phyloP scores from a whole-genome alignment of 176 grass and related monocot species.

The Panicum miliaceum region DNA sequence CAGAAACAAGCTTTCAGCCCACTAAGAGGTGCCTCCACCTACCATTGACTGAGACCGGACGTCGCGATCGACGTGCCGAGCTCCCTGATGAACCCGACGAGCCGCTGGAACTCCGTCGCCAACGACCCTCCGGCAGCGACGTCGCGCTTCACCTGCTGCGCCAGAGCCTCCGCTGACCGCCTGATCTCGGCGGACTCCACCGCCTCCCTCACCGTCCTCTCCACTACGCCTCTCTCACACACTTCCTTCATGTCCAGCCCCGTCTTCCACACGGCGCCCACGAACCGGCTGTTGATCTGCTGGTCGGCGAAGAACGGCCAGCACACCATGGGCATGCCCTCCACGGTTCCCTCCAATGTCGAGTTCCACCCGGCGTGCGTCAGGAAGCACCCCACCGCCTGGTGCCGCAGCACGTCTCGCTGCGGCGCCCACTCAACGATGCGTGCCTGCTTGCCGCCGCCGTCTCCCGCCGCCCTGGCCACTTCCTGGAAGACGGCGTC shows the following conservation, averaged over 20 bases:
- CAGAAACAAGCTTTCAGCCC: not conserved
- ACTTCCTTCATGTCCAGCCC: slow-evolving; percentile 61
- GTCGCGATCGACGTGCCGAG: slow-evolving; percentile 9
- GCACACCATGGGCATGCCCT: slow-evolving; percentile 46
- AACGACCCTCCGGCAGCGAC: slow-evolving; percentile 43
- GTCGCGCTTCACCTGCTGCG: slow-evolving; percentile 29
- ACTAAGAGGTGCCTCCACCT: not conserved
- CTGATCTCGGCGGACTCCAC: slow-evolving; percentile 9
- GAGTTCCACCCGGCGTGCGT: slow-evolving; percentile 88
- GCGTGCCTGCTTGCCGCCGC: not conserved
- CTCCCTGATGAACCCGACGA: slow-evolving; percentile 47
- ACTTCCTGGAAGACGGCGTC: not conserved
- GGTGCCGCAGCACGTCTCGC: slow-evolving; percentile 63
- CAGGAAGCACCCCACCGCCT: slow-evolving; percentile 65
- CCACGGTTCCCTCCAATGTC: slow-evolving; percentile 44
- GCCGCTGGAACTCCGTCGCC: slow-evolving; percentile 14
- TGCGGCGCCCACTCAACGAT: slow-evolving; percentile 69
- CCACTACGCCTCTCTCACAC: slow-evolving; percentile 49
- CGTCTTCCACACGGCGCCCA: slow-evolving; percentile 50
- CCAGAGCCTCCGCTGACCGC: slow-evolving; percentile 25
- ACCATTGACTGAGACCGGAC: not conserved
- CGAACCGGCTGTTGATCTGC: slow-evolving; percentile 55
- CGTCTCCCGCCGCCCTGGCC: not conserved
- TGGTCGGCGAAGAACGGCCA: slow-evolving; percentile 61
- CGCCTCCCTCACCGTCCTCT: slow-evolving; percentile 44